Evolutionary conservation across 106 monocot species (phyloP), one percentile per base, ranked within the genome.

Genomic region (Allium fistulosum): DNA sequence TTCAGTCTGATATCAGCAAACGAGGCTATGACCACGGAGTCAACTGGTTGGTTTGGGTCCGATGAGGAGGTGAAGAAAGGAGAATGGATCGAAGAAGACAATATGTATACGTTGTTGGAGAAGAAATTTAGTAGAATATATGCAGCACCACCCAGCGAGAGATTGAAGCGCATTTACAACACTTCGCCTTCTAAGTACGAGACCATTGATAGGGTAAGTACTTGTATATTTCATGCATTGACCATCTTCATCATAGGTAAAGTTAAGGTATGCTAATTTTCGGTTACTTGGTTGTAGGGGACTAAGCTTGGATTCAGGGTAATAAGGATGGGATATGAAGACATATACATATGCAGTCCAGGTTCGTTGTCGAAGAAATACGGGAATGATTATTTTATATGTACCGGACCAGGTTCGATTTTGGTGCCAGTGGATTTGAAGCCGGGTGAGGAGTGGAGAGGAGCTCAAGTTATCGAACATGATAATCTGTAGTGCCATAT

Each of bases 251-350:
- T 37, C 37, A 37, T 37, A 37, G 0, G 37, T 37, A 37, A 37
- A 37, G 22, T 22, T 22, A 22, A 22, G 22, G 22, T 22, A 22
- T 22, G 22, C 37, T 37, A 37, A 5, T 37, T 37, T 2, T 37
- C 1, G 22, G 22, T 22, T 58, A 48, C 0, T 71, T 59, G 9
- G 2, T 16, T 68, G 62, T 83, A 95, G 95, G 79, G 79, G 14
- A 95, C 79, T 68, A 80, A 85, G 9, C 88, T 95, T 65, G 85
- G 87, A 58, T 95, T 88, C 55, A 81, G 95, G 68, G 63, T 95
- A 51, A 85, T 95, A 74, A 83, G 91, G 72, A 88, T 95, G 88
- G 91, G 95, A 14, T 95, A 80, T 58, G 95, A 95, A 4, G 95
- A 95, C 48, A 74, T 95, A 37, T 91, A 88, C 48, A 16, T 95